Evolutionary conservation across 805 yeast genomes (phyloP).

Genomic region (Komagataella pastoris): DNA sequence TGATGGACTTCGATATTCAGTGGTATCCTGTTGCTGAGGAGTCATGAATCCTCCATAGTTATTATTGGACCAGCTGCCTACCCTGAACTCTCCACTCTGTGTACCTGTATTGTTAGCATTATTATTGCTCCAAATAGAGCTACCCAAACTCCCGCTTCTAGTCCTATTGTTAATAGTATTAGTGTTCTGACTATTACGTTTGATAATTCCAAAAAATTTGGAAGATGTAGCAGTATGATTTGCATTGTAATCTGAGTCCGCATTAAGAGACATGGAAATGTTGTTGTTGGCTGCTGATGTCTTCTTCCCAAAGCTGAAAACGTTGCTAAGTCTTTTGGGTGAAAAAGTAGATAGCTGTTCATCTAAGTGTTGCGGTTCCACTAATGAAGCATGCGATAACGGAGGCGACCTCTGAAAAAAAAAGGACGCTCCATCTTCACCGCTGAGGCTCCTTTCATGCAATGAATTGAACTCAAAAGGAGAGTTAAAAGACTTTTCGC

Average conservation of each 20-base stretch:
- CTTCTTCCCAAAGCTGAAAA: constrained; percentile 14
- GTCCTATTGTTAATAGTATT: constrained; percentile 11
- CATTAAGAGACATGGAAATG: not conserved
- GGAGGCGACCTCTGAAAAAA: not conserved
- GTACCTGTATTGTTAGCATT: not conserved
- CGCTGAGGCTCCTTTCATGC: not conserved
- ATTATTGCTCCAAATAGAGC: constrained; percentile 19
- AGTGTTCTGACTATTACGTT: not conserved
- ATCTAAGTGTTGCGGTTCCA: not conserved
- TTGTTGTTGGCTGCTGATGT: not conserved
- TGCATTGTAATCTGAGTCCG: constrained; percentile 1
- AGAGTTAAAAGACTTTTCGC: not conserved
- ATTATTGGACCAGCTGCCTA: not conserved
- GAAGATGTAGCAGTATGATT: constrained; percentile 1
- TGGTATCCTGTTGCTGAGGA: not conserved
- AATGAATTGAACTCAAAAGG: not conserved
- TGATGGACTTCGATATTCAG: not conserved
- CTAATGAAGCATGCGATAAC: not conserved
- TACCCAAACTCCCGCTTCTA: constrained; percentile 20
- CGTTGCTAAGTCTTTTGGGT: constrained; percentile 17
- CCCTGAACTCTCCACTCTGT: not conserved
- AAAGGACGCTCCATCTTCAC: not conserved
- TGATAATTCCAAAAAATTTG: constrained; percentile 5
- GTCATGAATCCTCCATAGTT: not conserved
- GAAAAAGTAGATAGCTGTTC: constrained; percentile 9